phyloP scores from a whole-genome alignment of 345 rosid species.

The Xanthoceras sorbifolium region DNA sequence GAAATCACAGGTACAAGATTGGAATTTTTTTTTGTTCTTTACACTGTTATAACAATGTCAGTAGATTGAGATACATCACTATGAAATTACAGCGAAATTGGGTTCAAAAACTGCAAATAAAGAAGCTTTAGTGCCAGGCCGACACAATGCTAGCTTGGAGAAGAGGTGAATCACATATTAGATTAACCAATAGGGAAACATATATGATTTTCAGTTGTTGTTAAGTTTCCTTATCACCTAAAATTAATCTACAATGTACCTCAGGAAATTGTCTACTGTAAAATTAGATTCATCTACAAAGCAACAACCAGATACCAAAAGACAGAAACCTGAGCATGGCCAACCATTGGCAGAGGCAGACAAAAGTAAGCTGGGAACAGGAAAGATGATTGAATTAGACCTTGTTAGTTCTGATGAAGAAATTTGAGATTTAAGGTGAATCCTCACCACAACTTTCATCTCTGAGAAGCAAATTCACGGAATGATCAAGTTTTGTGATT shows the following conservation, averaged over 20 bases:
- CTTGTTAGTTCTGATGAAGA: conserved; percentile 75
- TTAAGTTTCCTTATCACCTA: conserved; percentile 17
- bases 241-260: conserved; percentile 13
- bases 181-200: not conserved
- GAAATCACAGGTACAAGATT: conserved; percentile 65
- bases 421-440: conserved; percentile 18
- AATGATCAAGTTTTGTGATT: not conserved
- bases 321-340: conserved; percentile 41
- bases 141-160: conserved; percentile 25
- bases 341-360: conserved; percentile 33
- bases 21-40: not conserved
- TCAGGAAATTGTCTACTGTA: conserved; percentile 57
- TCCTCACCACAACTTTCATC: not conserved
- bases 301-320: conserved; percentile 43
- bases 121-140: conserved; percentile 33
- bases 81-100: conserved; percentile 43
- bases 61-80: not conserved
- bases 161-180: conserved; percentile 53
- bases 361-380: conserved; percentile 30
- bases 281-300: conserved; percentile 36
- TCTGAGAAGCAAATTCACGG: not conserved
- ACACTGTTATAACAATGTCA: not conserved
- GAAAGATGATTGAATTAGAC: conserved; percentile 69
- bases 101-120: conserved; percentile 35
- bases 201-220: conserved; percentile 1